Evolutionary conservation across 352 stramenopile genomes (phyloP).

Genomic region (Phytophthora rubi): DNA sequence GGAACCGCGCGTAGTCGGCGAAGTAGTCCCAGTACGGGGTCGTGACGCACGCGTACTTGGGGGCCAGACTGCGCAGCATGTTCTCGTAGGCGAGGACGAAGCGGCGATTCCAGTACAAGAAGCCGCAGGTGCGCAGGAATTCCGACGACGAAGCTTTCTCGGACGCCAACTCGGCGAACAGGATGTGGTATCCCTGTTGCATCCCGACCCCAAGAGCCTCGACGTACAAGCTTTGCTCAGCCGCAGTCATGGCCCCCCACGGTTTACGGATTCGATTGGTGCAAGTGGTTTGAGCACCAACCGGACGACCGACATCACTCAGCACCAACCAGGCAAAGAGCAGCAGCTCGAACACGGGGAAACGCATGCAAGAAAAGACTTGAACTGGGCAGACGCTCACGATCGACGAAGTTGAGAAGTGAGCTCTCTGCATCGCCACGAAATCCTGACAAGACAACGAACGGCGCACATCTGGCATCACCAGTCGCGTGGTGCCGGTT

Average conservation of each 20-base stretch:
- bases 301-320: constrained; percentile 3
- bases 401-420: constrained; percentile 1
- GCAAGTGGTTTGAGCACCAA: constrained; percentile 16
- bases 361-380: constrained; percentile 20
- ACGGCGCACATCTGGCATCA: constrained; percentile 1
- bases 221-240: constrained; percentile 43
- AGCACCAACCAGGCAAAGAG: constrained; percentile 21
- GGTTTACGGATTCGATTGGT: constrained; percentile 30
- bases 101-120: constrained; percentile 69
- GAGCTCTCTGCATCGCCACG: not conserved
- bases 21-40: constrained; percentile 86
- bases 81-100: constrained; percentile 78
- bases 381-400: not conserved
- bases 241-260: constrained; percentile 35
- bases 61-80: constrained; percentile 71
- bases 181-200: constrained; percentile 40
- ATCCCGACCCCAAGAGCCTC: constrained; percentile 41
- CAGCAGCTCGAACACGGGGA: constrained; percentile 10
- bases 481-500: constrained; percentile 6
- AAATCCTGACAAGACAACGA: not conserved
- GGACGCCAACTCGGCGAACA: constrained; percentile 46
- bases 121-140: constrained; percentile 47
- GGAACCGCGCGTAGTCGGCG: constrained; percentile 46
- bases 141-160: constrained; percentile 39
- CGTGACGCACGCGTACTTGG: constrained; percentile 69